phyloP scores from a whole-genome alignment of 2,329 filamentous ascomycete species.

The Talaromyces amestolkiae region DNA sequence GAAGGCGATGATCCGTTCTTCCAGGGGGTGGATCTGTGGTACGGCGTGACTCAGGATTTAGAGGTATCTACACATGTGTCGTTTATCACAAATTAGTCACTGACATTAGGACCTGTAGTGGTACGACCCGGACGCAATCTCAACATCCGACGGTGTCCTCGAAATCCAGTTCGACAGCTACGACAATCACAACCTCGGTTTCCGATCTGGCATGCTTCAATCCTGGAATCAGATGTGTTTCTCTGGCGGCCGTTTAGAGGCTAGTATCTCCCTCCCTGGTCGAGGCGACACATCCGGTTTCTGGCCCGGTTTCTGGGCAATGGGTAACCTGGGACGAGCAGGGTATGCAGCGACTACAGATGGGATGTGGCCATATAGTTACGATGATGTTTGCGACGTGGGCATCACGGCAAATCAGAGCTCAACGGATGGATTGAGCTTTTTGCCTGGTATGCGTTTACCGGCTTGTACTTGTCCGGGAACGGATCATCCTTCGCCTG shows the following conservation, averaged over 20 bases:
- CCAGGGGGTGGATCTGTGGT: constrained; percentile 68
- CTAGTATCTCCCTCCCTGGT: constrained; percentile 67
- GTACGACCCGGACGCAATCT: constrained; percentile 68
- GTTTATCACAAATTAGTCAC: neutral
- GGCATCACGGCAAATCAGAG: constrained; percentile 73
- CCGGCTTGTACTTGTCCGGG: constrained; percentile 65
- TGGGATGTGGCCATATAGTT: constrained; percentile 72
- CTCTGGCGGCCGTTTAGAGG: constrained; percentile 67
- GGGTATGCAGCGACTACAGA: constrained; percentile 69
- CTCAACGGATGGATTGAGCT: constrained; percentile 63
- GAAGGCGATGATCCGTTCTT: constrained; percentile 68
- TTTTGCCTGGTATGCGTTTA: constrained; percentile 66
- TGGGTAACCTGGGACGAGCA: constrained; percentile 69
- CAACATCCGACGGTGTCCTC: constrained; percentile 61
- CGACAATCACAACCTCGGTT: constrained; percentile 63
- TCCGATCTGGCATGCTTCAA: constrained; percentile 71
- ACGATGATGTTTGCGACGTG: constrained; percentile 64
- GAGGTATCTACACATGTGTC: constrained; percentile 47
- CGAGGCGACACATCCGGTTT: constrained; percentile 65
- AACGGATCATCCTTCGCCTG: constrained; percentile 64
- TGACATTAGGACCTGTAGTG: constrained; percentile 44
- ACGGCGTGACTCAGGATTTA: constrained; percentile 67
- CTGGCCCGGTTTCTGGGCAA: constrained; percentile 74
- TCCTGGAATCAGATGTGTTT: constrained; percentile 74
- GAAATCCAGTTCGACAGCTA: constrained; percentile 65